Evolutionary conservation across 2,329 filamentous ascomycete genomes (phyloP), one percentile per base, ranked within the genome.

Genomic region (Epichloe festucae): DNA sequence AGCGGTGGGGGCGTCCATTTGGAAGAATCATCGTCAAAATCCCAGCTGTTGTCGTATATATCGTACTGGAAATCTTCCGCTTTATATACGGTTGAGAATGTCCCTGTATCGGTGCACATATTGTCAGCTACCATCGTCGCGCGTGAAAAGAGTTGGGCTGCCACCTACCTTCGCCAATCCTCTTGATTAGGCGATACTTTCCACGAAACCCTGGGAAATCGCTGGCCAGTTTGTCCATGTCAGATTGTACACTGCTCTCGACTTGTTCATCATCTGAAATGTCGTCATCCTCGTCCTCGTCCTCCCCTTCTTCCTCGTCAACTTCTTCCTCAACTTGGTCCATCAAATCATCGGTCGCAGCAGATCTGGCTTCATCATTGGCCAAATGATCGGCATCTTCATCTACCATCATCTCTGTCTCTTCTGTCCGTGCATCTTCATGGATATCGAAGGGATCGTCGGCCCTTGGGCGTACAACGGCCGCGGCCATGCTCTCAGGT

Each of bases 31-130:
- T 78, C 76, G 53, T 82, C 82, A 40, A 85, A 66, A 62, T 97
- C 90, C 89, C 91, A 97, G 57, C 84, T 79, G 64, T 96, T 96
- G 56, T 86, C 74, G 67, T 88, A 94, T 53, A 78, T 74, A 57
- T 93, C 80, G 65, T 96, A 95, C 52, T 85, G 76, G 27, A 97
- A 71, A 65, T 98, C 93, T 67, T 97, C 89, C 19, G 94, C 93
- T 68, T 98, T 98, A 76, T 98, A 98, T 12, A 98, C 93, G 2
- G 93, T 97, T 0, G 93, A 97, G 65, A 98, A 98, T 1, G 93
- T 98, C 53, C 93, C 89, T 95, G 57, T 21, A 21, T 38, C n/a
- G 19, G 36, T 48, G 34, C n/a, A 40, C 43, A 39, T 6, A 46
- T 23, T 23, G 34, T 49, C 35, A 53, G 52, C n/a, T 17, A n/a